phyloP scores from a whole-genome alignment of 257 asterid species.

The Primulina huaijiensis region DNA sequence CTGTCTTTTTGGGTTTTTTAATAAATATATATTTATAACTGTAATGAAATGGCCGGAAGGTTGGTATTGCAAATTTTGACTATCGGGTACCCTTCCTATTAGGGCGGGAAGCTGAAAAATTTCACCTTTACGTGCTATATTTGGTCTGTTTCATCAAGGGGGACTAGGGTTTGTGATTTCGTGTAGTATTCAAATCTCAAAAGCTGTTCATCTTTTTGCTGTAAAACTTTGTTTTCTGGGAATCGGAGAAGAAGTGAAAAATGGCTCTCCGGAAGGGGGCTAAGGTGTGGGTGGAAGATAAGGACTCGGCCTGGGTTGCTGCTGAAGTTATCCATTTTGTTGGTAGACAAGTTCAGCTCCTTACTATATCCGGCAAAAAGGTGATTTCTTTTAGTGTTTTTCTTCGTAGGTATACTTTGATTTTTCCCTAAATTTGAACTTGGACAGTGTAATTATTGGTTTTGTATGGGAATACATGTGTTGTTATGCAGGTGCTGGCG shows the following conservation, averaged over 20 bases:
- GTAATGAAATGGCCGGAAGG: not conserved
- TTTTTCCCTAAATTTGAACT: conserved; percentile 8
- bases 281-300: conserved; percentile 89
- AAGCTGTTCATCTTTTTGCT: not conserved
- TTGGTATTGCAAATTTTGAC: conserved; percentile 17
- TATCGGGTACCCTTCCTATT: conserved; percentile 25
- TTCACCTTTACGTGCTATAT: not conserved
- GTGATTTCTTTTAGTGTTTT: conserved; percentile 28
- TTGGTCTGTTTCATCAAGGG: conserved; percentile 24
- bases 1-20: not conserved
- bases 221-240: conserved; percentile 1
- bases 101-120: conserved; percentile 76
- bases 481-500: conserved; percentile 48
- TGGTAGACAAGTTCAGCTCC: conserved; percentile 73
- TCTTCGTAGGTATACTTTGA: not conserved
- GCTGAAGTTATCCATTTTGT: conserved; percentile 69
- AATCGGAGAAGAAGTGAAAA: conserved; percentile 25
- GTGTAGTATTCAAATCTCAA: conserved; percentile 24
- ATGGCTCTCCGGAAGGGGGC: conserved; percentile 82
- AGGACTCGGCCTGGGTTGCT: conserved; percentile 63
- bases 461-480: conserved; percentile 11
- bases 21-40: too few relatives aligned
- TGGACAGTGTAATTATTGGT: not conserved
- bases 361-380: conserved; percentile 71
- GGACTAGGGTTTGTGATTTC: conserved; percentile 48